A percentile compares a stretch with the other conserved stretches of the same genome.
These are phyloP conservation scores for Gaeumannomyces tritici DNA, from an alignment of 2,329 filamentous ascomycete genomes.

Conservation along the genomic window DNA sequence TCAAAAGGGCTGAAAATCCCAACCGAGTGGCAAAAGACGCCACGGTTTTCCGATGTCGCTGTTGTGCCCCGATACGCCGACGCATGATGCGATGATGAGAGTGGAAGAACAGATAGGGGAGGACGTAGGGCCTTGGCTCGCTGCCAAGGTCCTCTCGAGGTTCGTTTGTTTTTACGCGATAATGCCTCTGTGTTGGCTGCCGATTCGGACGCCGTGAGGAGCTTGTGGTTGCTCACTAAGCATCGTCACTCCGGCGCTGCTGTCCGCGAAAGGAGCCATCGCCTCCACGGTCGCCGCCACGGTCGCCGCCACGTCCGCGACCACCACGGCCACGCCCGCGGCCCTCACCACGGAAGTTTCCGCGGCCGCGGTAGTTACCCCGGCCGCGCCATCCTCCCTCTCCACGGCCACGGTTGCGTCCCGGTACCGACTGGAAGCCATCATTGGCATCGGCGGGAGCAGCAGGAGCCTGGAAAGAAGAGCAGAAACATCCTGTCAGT, in stretches of 20 bases:
- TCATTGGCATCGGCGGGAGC: constrained; percentile 39
- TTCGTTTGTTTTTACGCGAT: background rate
- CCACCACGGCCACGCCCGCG: constrained; percentile 27
- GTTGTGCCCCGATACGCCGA: background rate
- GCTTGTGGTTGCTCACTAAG: background rate
- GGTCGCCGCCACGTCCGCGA: constrained; percentile 22
- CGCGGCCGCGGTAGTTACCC: constrained; percentile 40
- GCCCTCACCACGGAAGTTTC: constrained; percentile 38
- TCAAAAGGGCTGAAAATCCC: too few species aligned
- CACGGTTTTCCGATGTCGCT: background rate
- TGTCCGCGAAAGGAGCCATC: background rate
- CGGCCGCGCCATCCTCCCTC: constrained; percentile 37
- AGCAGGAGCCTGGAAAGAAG: constrained; percentile 17
- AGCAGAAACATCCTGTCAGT: background rate
- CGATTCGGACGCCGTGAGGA: background rate
- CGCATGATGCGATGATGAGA: background rate
- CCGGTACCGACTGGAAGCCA: constrained; percentile 64
- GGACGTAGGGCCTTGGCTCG: background rate
- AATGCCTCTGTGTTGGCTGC: background rate
- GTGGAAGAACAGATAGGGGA: background rate
- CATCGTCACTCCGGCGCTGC: background rate
- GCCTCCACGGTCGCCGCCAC: background rate
- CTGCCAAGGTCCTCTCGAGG: too few species aligned
- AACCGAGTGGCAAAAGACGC: background rate
- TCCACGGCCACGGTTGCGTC: constrained; percentile 46